Evolutionary conservation across 164 flowering plant genomes (phyloP), one percentile per base, ranked within the genome.

Genomic region (Euptelea pleiosperma): DNA sequence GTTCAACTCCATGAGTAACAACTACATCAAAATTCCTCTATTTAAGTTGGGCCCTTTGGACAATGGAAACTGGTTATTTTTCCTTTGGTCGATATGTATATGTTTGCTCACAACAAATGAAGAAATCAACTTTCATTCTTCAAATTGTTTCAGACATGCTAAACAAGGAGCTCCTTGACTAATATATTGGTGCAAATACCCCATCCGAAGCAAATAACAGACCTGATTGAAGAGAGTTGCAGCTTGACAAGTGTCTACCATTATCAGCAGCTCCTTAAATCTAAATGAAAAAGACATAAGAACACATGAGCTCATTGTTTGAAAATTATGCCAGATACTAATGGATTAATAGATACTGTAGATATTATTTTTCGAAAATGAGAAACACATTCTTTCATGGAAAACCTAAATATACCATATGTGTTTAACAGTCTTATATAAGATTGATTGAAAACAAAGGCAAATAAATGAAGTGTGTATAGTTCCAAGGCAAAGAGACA

Each of bases 181-280:
- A 1, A 45, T 22, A 10, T 45, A 21, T n/a, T n/a, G n/a, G n/a
- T n/a, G n/a, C n/a, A n/a, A n/a, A n/a, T n/a, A n/a, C n/a, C n/a
- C n/a, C n/a, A n/a, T n/a, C n/a, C n/a, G n/a, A n/a, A n/a, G n/a
- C 1, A 33, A 31, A 19, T 2, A 35, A 58, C 65, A 51, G 44
- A 88, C 97, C 96, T 89, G 97, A 61, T 75, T 71, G 72, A 94
- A 94, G 43, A 91, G 91, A 57, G 99, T 94, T 26, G 99, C 87
- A 54, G 99, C 99, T 78, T 94, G 97, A 79, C 99, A 94, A 58
- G 99, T 94, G 58, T 94, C 99, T 46, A 94, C 96, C 97, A 94
- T 94, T 67, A 94, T 91, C 70, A 94, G 66, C 71, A 91, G 72
- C 80, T 94, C 99, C 77, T 94, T 91, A 77, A 90, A 94, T 70